Percentiles rank a stretch among this genome's conserved stretches.
These are phyloP conservation scores for Aspergillus sp. DNA, from an alignment of 2,329 filamentous ascomycete genomes.

Conservation along the genomic window DNA sequence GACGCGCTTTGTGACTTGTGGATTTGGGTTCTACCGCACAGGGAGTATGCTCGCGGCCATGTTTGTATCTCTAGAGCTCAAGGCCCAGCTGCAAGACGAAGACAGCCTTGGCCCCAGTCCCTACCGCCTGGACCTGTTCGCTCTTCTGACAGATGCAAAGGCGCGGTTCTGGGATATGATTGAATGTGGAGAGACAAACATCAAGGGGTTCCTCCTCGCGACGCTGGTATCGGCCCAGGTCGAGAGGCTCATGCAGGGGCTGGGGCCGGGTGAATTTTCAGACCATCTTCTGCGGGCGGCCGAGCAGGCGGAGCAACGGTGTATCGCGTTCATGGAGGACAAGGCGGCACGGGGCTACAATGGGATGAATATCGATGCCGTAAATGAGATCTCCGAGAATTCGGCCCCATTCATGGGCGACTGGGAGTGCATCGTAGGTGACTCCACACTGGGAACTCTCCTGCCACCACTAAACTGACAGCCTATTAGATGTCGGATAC, in stretches of 20 bases:
- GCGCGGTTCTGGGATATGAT: conserved; percentile 44
- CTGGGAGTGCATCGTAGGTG: conserved; percentile 47
- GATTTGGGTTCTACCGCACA: conserved; percentile 31
- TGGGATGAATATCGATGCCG: conserved; percentile 7
- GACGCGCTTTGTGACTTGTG: conserved; percentile 38
- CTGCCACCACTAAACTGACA: background rate
- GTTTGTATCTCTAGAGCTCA: conserved; percentile 27
- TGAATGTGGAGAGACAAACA: conserved; percentile 55
- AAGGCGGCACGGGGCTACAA: conserved; percentile 16
- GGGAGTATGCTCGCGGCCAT: conserved; percentile 20
- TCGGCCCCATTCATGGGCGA: conserved; percentile 33
- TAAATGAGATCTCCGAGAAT: conserved; percentile 24
- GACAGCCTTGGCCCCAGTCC: conserved; percentile 25
- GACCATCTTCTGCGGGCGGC: conserved; percentile 39
- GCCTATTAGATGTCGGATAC: conserved; percentile 29
- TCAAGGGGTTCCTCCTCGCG: conserved; percentile 53
- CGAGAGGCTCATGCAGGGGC: conserved; percentile 40
- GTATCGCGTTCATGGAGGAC: conserved; percentile 26
- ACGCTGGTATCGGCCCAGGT: conserved; percentile 44
- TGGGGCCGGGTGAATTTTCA: conserved; percentile 35
- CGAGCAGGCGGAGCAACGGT: conserved; percentile 31
- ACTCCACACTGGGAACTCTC: background rate
- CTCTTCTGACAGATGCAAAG: conserved; percentile 41
- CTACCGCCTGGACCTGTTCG: conserved; percentile 28
- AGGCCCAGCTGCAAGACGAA: conserved; percentile 28